Evolutionary conservation across 2,329 filamentous ascomycete species (phyloP).

Genomic region (Torrubiellomyces zombiae): DNA sequence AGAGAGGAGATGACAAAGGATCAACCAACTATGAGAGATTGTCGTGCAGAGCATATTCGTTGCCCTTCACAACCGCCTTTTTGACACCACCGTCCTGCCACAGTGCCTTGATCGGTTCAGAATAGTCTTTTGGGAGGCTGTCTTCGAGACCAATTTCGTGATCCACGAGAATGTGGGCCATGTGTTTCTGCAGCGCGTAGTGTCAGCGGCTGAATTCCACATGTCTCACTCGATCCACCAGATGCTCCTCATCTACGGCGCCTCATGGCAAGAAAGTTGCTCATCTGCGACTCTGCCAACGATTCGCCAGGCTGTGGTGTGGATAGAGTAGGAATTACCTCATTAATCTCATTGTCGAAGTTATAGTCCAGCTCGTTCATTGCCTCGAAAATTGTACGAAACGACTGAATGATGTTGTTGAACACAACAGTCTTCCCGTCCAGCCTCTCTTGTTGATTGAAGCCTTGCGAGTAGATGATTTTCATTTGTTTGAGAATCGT

Average conservation of each 20-base stretch:
- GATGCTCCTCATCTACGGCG: too few species aligned
- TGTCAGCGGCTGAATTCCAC: constrained; percentile 14
- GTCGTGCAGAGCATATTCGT: constrained; percentile 92
- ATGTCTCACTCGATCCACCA: too few species aligned
- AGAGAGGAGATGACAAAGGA: neutral
- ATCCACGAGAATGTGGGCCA: constrained; percentile 60
- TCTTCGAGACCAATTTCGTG: constrained; percentile 74
- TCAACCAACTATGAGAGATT: constrained; percentile 69
- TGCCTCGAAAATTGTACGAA: constrained; percentile 76
- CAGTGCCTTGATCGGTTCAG: constrained; percentile 65
- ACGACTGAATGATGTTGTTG: constrained; percentile 83
- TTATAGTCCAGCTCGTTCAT: constrained; percentile 73
- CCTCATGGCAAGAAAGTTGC: too few species aligned
- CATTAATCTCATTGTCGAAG: constrained; percentile 64
- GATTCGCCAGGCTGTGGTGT: too few species aligned
- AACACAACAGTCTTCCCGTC: constrained; percentile 95
- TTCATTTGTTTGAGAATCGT: constrained; percentile 99
- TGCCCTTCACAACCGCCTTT: constrained; percentile 77
- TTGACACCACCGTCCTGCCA: constrained; percentile 78
- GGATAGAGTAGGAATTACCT: constrained; percentile 47
- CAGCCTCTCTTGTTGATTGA: constrained; percentile 74
- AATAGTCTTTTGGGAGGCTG: constrained; percentile 58
- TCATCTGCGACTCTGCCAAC: too few species aligned
- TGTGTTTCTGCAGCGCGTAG: constrained; percentile 47
- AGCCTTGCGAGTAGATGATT: constrained; percentile 86